phyloP scores from a whole-genome alignment of 306 rosid species.

The Cucurbita maxima region DNA sequence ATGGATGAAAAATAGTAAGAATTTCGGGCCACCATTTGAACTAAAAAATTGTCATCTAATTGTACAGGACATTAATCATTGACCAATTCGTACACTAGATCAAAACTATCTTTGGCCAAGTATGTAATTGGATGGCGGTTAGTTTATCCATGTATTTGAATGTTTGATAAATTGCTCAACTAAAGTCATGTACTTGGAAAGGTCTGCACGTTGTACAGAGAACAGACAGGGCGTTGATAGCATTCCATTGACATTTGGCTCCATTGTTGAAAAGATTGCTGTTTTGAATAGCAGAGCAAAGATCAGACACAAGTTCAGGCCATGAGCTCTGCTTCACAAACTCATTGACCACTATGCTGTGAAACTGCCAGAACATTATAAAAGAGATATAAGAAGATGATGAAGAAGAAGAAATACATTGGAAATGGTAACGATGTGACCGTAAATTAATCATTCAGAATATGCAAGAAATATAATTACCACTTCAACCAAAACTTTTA shows the following conservation, averaged over 20 bases:
- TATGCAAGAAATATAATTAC: slow-evolving; percentile 15
- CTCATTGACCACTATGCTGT: slow-evolving; percentile 36
- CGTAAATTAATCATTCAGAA: not conserved
- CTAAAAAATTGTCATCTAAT: not conserved
- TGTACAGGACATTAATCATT: not conserved
- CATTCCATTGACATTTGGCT: slow-evolving; percentile 34
- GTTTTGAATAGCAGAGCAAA: slow-evolving; percentile 52
- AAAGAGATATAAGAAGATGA: not conserved
- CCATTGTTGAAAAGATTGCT: slow-evolving; percentile 32
- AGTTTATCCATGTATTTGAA: not conserved
- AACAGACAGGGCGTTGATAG: slow-evolving; percentile 41
- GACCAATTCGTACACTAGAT: not conserved
- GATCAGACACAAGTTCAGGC: slow-evolving; percentile 61
- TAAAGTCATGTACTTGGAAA: slow-evolving; percentile 41
- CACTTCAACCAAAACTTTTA: slow-evolving; percentile 64
- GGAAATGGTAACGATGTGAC: not conserved
- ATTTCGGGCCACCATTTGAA: not conserved
- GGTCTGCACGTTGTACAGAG: slow-evolving; percentile 76
- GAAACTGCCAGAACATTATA: slow-evolving; percentile 34
- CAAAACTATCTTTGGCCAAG: not conserved
- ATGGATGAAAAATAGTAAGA: not conserved
- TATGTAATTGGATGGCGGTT: not conserved
- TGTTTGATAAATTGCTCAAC: not conserved
- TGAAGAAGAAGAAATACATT: not conserved
- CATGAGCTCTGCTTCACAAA: slow-evolving; percentile 54